A percentile compares a stretch with the other conserved stretches of the same genome.
phyloP scores from a whole-genome alignment of 768 basidiomycete species.

The Lepiota venenata region DNA sequence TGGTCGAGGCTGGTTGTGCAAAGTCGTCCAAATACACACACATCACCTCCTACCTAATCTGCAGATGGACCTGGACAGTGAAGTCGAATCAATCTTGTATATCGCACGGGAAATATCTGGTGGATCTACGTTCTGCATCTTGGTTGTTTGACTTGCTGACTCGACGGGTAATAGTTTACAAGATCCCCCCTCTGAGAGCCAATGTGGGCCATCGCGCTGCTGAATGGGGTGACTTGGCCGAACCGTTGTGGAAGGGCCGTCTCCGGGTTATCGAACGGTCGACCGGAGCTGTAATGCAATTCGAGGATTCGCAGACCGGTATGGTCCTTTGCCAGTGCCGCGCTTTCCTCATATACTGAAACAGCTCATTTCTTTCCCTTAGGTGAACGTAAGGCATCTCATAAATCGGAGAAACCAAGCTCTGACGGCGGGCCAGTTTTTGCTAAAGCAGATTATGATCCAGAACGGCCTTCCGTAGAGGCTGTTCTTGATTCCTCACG shows the following conservation, averaged over 20 bases:
- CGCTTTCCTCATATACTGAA: conserved; percentile 1
- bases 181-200: conserved; percentile 81
- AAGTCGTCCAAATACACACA: conserved; percentile 7
- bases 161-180: conserved; percentile 62
- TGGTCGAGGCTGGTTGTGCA: neutral
- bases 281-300: conserved; percentile 60
- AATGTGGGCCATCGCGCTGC: conserved; percentile 91
- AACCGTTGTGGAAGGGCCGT: conserved; percentile 90
- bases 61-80: conserved; percentile 63
- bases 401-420: neutral
- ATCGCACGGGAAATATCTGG: conserved; percentile 91
- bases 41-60: neutral
- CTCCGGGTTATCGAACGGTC: conserved; percentile 82
- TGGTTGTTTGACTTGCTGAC: conserved; percentile 10
- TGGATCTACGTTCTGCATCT: conserved; percentile 27
- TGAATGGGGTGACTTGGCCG: conserved; percentile 85
- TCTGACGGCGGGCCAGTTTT: conserved; percentile 53
- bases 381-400: conserved; percentile 62
- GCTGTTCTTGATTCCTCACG: conserved; percentile 94
- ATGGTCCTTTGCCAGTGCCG: conserved; percentile 20
- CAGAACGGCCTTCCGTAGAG: conserved; percentile 80
- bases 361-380: neutral
- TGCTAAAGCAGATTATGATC: conserved; percentile 81
- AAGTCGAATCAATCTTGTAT: conserved; percentile 87
- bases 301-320: conserved; percentile 85